These are phyloP conservation scores for Hypoxylon cercidicola DNA, from an alignment of 495 filamentous ascomycete genomes.

Conservation along the genomic window DNA sequence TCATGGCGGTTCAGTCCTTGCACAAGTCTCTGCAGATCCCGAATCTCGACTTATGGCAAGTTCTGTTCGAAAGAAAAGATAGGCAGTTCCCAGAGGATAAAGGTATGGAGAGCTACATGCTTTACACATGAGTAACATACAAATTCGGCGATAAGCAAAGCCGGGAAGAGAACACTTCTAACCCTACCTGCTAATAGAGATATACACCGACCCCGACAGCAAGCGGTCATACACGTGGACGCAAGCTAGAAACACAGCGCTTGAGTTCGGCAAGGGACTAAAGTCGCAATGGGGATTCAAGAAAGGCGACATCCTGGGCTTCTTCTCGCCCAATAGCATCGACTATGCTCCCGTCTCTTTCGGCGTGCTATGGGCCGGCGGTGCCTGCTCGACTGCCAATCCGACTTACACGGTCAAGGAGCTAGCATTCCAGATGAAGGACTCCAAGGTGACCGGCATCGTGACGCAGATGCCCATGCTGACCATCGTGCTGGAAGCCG, in stretches of 20 bases:
- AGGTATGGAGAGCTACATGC: constrained; percentile 49
- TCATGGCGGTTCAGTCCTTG: constrained; percentile 66
- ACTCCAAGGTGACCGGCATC: constrained; percentile 79
- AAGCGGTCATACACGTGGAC: constrained; percentile 77
- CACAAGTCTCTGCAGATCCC: constrained; percentile 72
- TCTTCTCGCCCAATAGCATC: constrained; percentile 79
- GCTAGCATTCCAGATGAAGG: constrained; percentile 86
- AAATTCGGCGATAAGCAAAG: not conserved
- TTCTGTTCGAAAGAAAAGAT: constrained; percentile 82
- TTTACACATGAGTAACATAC: not conserved
- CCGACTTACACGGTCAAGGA: constrained; percentile 88
- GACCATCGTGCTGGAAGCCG: constrained; percentile 71
- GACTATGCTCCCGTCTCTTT: constrained; percentile 77
- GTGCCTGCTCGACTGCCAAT: constrained; percentile 83
- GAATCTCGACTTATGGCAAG: constrained; percentile 73
- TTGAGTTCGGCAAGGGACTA: constrained; percentile 83
- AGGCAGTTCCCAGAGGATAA: constrained; percentile 73
- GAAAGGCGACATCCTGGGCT: constrained; percentile 79
- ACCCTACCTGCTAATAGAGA: constrained; percentile 64
- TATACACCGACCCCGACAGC: constrained; percentile 82
- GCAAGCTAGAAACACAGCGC: constrained; percentile 70
- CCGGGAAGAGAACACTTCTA: constrained; percentile 8
- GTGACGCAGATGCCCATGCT: constrained; percentile 74
- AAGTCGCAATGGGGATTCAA: constrained; percentile 76
- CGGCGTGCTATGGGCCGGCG: constrained; percentile 87